A percentile compares a stretch with the other conserved stretches of the same genome.
Evolutionary conservation across 2,329 filamentous ascomycete species (phyloP).

Genomic region (Botryotinia calthae): DNA sequence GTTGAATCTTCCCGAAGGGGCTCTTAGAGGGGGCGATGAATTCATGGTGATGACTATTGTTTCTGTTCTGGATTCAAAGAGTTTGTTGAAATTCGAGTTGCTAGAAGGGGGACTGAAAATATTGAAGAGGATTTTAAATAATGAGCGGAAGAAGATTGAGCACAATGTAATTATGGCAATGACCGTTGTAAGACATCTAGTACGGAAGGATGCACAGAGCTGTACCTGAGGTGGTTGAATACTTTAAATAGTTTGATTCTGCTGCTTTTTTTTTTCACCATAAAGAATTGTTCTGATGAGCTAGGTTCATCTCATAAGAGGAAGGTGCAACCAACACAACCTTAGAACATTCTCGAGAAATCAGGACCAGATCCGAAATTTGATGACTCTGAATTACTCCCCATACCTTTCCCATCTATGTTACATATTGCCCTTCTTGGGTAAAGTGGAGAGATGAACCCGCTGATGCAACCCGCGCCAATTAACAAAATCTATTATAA

Average conservation of each 20-base stretch:
- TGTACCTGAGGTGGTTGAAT: background rate
- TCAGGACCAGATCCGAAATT: background rate
- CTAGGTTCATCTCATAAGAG: background rate
- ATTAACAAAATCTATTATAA: constrained; percentile 37
- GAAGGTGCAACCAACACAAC: background rate
- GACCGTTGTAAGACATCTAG: background rate
- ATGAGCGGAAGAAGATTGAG: background rate
- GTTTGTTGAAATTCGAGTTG: background rate
- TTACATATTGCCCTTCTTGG: constrained; percentile 34
- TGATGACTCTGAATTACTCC: constrained; percentile 28
- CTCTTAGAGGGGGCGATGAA: background rate
- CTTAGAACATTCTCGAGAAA: background rate
- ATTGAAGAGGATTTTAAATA: background rate
- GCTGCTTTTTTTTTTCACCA: background rate
- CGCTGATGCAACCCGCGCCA: constrained; percentile 39
- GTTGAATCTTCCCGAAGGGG: background rate
- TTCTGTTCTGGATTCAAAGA: background rate
- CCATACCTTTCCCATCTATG: constrained; percentile 34
- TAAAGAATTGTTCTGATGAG: background rate
- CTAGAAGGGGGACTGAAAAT: background rate
- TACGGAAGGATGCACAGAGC: background rate
- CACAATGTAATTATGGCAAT: background rate
- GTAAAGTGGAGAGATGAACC: constrained; percentile 40
- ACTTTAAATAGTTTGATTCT: background rate
- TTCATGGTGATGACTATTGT: background rate